These are phyloP conservation scores for Pyrus bretschneideri DNA, from an alignment of 306 rosid genomes.

Conservation along the genomic window DNA sequence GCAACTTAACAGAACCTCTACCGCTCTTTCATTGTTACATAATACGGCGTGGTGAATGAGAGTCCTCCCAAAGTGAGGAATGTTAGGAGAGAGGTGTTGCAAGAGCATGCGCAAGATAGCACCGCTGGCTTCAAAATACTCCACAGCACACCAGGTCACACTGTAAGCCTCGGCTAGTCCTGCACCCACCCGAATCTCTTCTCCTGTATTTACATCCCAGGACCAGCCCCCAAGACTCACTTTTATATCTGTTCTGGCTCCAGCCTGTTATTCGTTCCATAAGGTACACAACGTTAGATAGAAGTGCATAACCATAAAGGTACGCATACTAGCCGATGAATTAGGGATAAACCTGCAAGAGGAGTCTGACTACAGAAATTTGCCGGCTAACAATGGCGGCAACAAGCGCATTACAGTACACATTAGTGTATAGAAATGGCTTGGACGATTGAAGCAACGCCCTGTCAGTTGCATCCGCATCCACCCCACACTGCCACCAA, in stretches of 20 bases:
- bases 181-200: slow-evolving; percentile 63
- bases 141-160: slow-evolving; percentile 68
- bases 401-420: slow-evolving; percentile 52
- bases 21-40: slow-evolving; percentile 41
- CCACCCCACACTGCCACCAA: slow-evolving; percentile 48
- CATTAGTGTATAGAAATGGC: slow-evolving; percentile 51
- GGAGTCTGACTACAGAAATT: slow-evolving; percentile 39
- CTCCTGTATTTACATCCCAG: slow-evolving; percentile 56
- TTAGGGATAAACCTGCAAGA: slow-evolving; percentile 39
- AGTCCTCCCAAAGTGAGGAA: slow-evolving; percentile 47
- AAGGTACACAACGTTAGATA: neutral
- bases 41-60: slow-evolving; percentile 60
- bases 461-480: slow-evolving; percentile 42
- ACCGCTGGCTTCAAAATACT: slow-evolving; percentile 58
- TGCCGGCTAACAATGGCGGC: slow-evolving; percentile 59
- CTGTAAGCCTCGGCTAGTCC: slow-evolving; percentile 64
- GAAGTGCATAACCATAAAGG: neutral
- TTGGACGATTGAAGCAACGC: slow-evolving; percentile 51
- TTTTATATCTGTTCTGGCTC: slow-evolving; percentile 41
- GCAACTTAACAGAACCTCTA: slow-evolving; percentile 19
- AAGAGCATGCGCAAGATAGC: slow-evolving; percentile 45
- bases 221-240: slow-evolving; percentile 64
- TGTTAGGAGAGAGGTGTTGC: slow-evolving; percentile 31
- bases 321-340: neutral
- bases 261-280: slow-evolving; percentile 30